Conservation (phyloP, 2,329 filamentous ascomycete genomes). For the Microcyclosporella mali region DNA sequence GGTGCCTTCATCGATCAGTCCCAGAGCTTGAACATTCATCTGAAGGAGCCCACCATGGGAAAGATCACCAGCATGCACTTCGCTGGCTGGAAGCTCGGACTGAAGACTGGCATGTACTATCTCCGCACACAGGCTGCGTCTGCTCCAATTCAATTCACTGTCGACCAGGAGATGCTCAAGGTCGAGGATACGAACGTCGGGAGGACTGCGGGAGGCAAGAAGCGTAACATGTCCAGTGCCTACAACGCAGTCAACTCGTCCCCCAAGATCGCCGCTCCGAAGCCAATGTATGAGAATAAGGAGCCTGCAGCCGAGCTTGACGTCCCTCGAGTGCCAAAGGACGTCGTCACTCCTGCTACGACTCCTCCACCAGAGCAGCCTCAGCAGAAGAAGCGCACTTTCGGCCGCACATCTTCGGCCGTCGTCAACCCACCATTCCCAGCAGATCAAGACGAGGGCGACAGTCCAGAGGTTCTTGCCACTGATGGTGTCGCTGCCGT, state of each 20-base stretch:
- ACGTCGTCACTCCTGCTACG: constrained; percentile 63
- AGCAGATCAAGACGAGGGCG: constrained; percentile 69
- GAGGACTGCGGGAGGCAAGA: constrained; percentile 59
- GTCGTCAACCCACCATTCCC: constrained; percentile 64
- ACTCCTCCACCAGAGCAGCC: constrained; percentile 52
- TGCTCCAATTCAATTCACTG: constrained; percentile 96
- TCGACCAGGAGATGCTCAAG: constrained; percentile 92
- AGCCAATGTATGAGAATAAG: constrained; percentile 60
- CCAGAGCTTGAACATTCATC: constrained; percentile 98
- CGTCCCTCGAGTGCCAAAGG: constrained; percentile 45
- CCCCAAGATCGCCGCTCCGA: constrained; percentile 58
- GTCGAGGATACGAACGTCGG: constrained; percentile 75
- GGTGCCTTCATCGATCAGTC: constrained; percentile 99
- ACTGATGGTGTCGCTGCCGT: constrained; percentile 57
- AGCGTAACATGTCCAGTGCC: constrained; percentile 53
- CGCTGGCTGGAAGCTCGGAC: constrained; percentile 94
- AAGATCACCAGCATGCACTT: constrained; percentile 99
- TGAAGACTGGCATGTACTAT: constrained; percentile 99
- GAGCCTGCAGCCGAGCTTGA: constrained; percentile 34
- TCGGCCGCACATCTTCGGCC: constrained; percentile 36
- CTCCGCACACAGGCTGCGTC: constrained; percentile 95
- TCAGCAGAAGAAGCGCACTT: constrained; percentile 40
- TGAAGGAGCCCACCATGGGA: constrained; percentile 98
- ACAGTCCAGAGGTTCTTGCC: constrained; percentile 70
- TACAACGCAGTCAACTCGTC: constrained; percentile 33